Evolutionary conservation across 129 eudicot genomes (phyloP).

Genomic region (Saposhnikovia divaricata): DNA sequence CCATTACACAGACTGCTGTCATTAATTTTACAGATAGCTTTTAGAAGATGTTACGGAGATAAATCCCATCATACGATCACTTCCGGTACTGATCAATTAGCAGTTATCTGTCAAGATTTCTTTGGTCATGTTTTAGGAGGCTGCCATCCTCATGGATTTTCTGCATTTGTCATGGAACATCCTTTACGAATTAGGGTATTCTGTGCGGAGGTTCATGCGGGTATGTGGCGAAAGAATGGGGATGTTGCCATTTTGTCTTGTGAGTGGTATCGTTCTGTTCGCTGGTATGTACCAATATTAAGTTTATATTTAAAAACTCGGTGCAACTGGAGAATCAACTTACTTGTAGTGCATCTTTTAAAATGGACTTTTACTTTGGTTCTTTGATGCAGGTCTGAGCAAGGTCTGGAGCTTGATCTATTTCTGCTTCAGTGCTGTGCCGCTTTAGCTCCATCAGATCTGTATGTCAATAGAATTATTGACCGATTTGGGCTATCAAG

Average conservation of each 20-base stretch:
- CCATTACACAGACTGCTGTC: slow-evolving; percentile 88
- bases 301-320: background rate
- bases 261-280: slow-evolving; percentile 92
- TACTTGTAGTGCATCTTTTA: background rate
- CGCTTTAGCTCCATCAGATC: slow-evolving; percentile 97
- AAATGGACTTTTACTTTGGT: background rate
- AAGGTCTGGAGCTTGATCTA: slow-evolving; percentile 85
- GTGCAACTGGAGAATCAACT: background rate
- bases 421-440: slow-evolving; percentile 96
- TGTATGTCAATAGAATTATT: slow-evolving; percentile 54
- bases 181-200: slow-evolving; percentile 84
- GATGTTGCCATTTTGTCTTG: slow-evolving; percentile 74
- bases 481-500: slow-evolving; percentile 78
- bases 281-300: slow-evolving; percentile 54
- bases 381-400: slow-evolving; percentile 71
- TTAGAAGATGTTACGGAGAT: slow-evolving; percentile 61
- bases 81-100: slow-evolving; percentile 22
- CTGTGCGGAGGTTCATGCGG: slow-evolving; percentile 94
- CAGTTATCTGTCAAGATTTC: slow-evolving; percentile 41
- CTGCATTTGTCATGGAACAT: slow-evolving; percentile 92
- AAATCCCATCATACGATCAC: slow-evolving; percentile 11
- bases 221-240: slow-evolving; percentile 98
- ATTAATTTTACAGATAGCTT: slow-evolving; percentile 57
- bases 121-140: slow-evolving; percentile 65
- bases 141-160: slow-evolving; percentile 82